Base-by-base conservation (phyloP, 345 rosid genomes). In the Melaleuca alternifolia region DNA sequence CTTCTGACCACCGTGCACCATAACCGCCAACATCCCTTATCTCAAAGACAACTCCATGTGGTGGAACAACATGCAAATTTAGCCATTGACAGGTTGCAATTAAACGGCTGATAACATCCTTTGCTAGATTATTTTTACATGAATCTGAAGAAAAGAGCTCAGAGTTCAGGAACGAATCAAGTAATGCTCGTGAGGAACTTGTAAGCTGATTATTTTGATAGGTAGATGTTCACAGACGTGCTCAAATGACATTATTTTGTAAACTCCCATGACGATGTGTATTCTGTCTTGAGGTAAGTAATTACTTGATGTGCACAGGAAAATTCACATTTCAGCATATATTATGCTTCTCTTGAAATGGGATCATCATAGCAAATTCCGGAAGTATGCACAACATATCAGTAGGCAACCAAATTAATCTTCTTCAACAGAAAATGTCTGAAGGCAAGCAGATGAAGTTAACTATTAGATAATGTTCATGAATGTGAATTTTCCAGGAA, bases 1-100 rank as follows among this genome's bases (percentile, higher is more conserved):
- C 96, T 83, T 61, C 87, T 28, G 96, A 94, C 96, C 97, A 96
- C 79, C 95, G 91, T 54, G 94, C 97, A 84, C 96, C 97, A 71
- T 93, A 95, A 62, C 96, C 97, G 76, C 93, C 90, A 86, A 86
- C 89, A 83, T 89, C 92, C 87, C 98, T 88, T 86, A 94, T 93
- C 93, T 94, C 97, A 51, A 93, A 94, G 83, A 95, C 94, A 87
- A 86, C 90, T 50, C 97, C 96, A 37, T 92, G 96, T 50, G 92
- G 94, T 86, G 93, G 94, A 89, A 92, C 94, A 12, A 91, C 87
- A 89, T 94, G 94, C 89, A 93, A 85, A 89, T 94, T 94, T 88
- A 91, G 90, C 98, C 99, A 94, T 87, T 91, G 88, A 90, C 92
- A 95, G 26, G 91, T 56, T 84, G 59, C 57, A 85, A 93, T 83